Evolutionary conservation across 129 eudicot genomes (phyloP), one percentile per base, ranked within the genome.

Genomic region (Ambrosia artemisiifolia): DNA sequence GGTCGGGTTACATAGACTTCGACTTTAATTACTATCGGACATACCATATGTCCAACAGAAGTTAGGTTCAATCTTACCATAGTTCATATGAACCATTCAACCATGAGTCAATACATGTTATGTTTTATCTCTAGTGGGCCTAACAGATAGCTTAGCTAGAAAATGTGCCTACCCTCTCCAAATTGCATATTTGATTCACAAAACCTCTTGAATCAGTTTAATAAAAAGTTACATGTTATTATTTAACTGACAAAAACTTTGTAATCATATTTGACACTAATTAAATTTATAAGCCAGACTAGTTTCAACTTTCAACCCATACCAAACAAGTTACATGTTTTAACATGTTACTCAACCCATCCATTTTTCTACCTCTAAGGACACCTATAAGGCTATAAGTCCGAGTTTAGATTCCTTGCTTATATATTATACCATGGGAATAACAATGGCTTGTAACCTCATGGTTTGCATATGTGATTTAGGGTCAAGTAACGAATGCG

Each of bases 401-500:
- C 11, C 11, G 44, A 10, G 7, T 40, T 40, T 6, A 40, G 10
- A 40, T 40, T 40, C 44, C 44, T 6, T 40, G 44, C 44, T 40
- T 40, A 40, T 40, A 40, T 40, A 40, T 40, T 40, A 7, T 40
- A 7, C 44, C 44, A 40, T 40, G 7, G 44, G 10, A 40, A 40
- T 6, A 40, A 7, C 9, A 40, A 40, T 7, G 44, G 13, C 16
- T 56, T 19, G 17, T 24, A 24, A 4, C n/a, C 24, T 50, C 30
- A 18, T 56, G 59, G 34, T 13, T 63, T 43, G 54, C 14, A 2
- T 20, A 24, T 20, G 6, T 66, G 13, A 13, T 12, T 13, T 44
- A 66, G 71, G 71, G 71, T 46, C 40, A 66, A 24, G 38, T 28
- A 28, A 8, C 35, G 12, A 66, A 66, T 28, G 55, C 54, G 13